Evolutionary conservation across 495 filamentous ascomycete genomes (phyloP).

Genomic region (Penicillium pancosmium): DNA sequence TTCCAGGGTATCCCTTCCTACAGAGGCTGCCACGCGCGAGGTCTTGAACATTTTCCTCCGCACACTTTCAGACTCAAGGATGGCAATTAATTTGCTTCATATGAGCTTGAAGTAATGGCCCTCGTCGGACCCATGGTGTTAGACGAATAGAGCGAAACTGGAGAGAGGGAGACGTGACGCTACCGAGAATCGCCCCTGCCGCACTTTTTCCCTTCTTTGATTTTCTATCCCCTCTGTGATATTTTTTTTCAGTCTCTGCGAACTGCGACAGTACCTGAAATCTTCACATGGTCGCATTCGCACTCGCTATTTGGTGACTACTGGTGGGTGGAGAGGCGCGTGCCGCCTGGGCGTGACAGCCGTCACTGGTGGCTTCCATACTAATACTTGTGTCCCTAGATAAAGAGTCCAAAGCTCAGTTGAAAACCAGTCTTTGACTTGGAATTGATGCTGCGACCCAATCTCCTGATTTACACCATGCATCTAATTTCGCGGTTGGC

Average conservation of each 20-base stretch:
- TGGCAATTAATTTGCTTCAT: too few relatives aligned
- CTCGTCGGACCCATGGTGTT: too few relatives aligned
- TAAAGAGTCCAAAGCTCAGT: background rate
- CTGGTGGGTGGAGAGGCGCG: background rate
- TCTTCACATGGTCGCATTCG: background rate
- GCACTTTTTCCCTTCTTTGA: background rate
- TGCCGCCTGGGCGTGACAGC: background rate
- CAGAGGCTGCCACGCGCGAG: background rate
- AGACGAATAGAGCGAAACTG: too few relatives aligned
- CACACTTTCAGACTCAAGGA: background rate
- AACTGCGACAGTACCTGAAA: too few relatives aligned
- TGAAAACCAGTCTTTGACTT: background rate
- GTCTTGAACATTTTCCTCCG: background rate
- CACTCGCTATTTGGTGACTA: background rate
- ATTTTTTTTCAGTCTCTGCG: too few relatives aligned
- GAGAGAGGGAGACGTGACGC: background rate
- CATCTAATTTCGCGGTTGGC: slow-evolving; percentile 10
- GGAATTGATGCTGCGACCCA: background rate
- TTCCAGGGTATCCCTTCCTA: slow-evolving; percentile 5
- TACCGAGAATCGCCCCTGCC: background rate
- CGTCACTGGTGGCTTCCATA: background rate
- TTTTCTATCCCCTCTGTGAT: background rate
- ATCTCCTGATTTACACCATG: slow-evolving; percentile 15
- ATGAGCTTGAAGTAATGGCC: too few relatives aligned
- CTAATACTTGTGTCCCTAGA: background rate